Base-by-base conservation (phyloP, 305 asterid species). In the Andrographis paniculata region DNA sequence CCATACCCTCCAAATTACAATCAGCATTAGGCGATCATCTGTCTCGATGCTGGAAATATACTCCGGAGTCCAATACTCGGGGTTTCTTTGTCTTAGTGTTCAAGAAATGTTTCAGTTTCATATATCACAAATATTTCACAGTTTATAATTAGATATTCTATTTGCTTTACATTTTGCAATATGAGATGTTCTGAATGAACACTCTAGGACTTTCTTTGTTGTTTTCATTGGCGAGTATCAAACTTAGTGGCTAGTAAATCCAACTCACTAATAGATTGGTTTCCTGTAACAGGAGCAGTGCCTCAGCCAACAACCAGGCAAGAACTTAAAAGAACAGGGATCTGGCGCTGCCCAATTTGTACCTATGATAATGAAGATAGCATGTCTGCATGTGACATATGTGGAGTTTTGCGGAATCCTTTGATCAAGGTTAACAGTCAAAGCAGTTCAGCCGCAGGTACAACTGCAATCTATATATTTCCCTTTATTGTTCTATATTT, bases 361-460 rank as follows among this genome's bases (percentile, higher is more conserved):
- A 78, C 96, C 43, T 86, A 67, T 66, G 93, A 82, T 62, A 86
- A 86, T 66, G 89, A 75, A 66, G 84, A 79, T 38, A 46, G 59
- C 39, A 55, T 77, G 83, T 62, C 80, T 38, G 73, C 83, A 28
- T 86, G 96, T 59, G 94, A 86, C 56, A 86, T 86, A 63, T 86
- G 94, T 64, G 96, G 96, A 42, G 96, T 87, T 52, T 72, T 91
- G 45, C 82, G 94, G 40, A 76, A 80, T 67, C 96, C 95, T 44
- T 81, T 83, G 81, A 84, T 81, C 53, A 87, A 81, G 69, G 49
- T 59, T 56, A 66, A 63, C 55, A 52, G 45, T 55, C 51, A 50
- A 50, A 63, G 61, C 30, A 48, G 62, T 48, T 42, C 49, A 43
- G 45, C 53, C 62, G 58, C 71, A 68, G 93, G 95, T 80, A 63